phyloP scores from a whole-genome alignment of 768 basidiomycete genomes.

The Nevesoporus exiguus region DNA sequence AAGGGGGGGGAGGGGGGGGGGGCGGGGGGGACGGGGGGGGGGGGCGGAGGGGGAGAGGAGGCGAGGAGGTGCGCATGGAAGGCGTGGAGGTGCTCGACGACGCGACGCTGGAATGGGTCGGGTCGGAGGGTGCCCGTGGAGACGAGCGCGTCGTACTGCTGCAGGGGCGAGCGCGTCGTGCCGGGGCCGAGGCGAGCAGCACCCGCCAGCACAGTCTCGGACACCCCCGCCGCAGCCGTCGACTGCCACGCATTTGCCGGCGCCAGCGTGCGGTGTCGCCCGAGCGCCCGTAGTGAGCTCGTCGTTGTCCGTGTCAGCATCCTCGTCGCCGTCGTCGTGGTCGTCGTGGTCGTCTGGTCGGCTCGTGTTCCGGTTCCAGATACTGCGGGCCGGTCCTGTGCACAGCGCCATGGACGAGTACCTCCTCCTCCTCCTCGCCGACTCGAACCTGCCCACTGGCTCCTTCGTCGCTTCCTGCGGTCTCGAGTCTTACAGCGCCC shows the following conservation, averaged over 20 bases:
- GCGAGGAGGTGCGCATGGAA: constrained; percentile 66
- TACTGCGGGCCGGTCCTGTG: too few species aligned
- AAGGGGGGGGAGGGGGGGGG: too few species aligned
- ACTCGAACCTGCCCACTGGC: constrained; percentile 95
- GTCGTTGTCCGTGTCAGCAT: constrained; percentile 3
- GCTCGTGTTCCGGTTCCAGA: neutral
- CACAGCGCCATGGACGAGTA: constrained; percentile 44
- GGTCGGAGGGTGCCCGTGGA: constrained; percentile 53
- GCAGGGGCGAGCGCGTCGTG: constrained; percentile 23
- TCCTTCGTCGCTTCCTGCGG: constrained; percentile 95
- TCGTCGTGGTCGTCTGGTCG: neutral
- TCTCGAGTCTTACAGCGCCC: constrained; percentile 84
- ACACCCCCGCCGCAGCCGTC: constrained; percentile 1
- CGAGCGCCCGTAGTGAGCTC: neutral
- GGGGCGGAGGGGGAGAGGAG: constrained; percentile 70
- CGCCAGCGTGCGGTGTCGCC: neutral
- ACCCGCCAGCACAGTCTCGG: neutral
- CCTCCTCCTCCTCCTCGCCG: constrained; percentile 74
- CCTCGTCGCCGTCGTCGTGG: constrained; percentile 4
- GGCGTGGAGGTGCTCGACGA: constrained; percentile 77
- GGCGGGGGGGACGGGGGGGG: constrained; percentile 30
- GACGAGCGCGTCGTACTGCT: constrained; percentile 48
- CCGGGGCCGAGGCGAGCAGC: neutral
- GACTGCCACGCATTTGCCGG: constrained; percentile 12
- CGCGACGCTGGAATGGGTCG: constrained; percentile 82